Base-by-base conservation (phyloP, 441 rosid genomes). In the Isatis lusitanica region DNA sequence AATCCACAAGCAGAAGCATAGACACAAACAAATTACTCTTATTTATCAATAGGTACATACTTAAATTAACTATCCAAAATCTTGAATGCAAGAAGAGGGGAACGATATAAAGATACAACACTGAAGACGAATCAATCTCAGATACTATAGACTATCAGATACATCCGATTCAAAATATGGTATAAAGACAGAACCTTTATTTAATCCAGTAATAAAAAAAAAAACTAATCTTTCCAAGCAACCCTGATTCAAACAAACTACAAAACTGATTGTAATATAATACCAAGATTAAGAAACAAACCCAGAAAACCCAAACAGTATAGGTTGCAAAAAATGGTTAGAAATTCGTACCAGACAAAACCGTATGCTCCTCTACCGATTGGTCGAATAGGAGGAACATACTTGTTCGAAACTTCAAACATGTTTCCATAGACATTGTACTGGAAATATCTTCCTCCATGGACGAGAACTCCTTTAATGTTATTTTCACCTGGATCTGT, bases 341-440 rank as follows among this genome's bases (percentile, higher is more conserved):
- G 8, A 17, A 13, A 8, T 39, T 51, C 17, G 62, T 77, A 77
- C 80, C 80, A 77, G 65, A 92, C 96, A 81, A 90, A 86, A 35
- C 98, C 97, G 68, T 78, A 83, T 50, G 97, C 90, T 38, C 99
- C 99, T 57, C 97, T 76, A 21, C 96, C 97, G 52, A 94, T 84
- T 12, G 97, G 94, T 17, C 97, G 88, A 79, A 92, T 84, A 4
- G 97, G 97, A 57, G 96, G 96, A 17, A 87, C 90, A 68, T 94
- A 94, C 83, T 90, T 94, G 62, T 85, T 82, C 9, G 97, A 85
- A 28, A 94, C 96, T 80, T 92, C 95, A 39, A 94, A 94, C 73
- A 90, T 71, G 88, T 85, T 92, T 16, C 97, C 98, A 43, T 76
- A 83, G 9, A 92, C 93, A 81, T 88, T 90, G 70, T 94, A 89